Evolutionary conservation across 1,284 basidiomycete genomes (phyloP), one percentile per base, ranked within the genome.

Genomic region (Fomitiporia mediterranea): DNA sequence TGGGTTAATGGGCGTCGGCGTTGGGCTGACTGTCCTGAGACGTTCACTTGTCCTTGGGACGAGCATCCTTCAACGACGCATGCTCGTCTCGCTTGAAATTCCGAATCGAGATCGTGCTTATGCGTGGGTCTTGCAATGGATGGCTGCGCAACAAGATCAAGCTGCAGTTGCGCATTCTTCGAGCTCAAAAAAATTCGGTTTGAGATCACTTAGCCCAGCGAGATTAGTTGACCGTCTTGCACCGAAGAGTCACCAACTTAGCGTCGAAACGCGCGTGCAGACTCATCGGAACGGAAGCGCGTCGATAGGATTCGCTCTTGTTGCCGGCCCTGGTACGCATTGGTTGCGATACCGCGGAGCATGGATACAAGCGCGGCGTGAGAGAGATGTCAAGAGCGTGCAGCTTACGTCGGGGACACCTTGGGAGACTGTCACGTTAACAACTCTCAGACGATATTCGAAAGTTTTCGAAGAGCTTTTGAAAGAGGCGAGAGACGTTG

Each of bases 81-180:
- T 99, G 75, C 84, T 99, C 50, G 94, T 99, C 42, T 89, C 93
- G 4, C 82, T 99, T 47, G 97, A 99, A 73, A 94, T 99, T 63
- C 93, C 92, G 51, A 98, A 95, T 65, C 94, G 95, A 67, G 97
- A 99, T 69, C 86, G 83, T 27, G 81, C 95, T 2, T 98, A 99
- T 70, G 89, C 93, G 35, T 99, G 97, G 95, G 96, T 99, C 70
- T 83, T 99, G 28, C 80, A 90, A 60, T 99, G 97, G 97, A 94
- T 99, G 91, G 86, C 94, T 28, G 17, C 43, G 2, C 81, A 80
- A 57, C 80, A 83, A 64, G 70, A 80, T 40, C 67, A 67, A 59
- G 13, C 8, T 60, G 70, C 47, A 59, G 74, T 60, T 46, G 58
- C 5, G 13, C 11, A 39, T 19, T 39, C 37, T 13, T 25, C 1